These are phyloP conservation scores for Fusarium buxicola DNA, from an alignment of 2,329 filamentous ascomycete genomes.

Conservation along the genomic window DNA sequence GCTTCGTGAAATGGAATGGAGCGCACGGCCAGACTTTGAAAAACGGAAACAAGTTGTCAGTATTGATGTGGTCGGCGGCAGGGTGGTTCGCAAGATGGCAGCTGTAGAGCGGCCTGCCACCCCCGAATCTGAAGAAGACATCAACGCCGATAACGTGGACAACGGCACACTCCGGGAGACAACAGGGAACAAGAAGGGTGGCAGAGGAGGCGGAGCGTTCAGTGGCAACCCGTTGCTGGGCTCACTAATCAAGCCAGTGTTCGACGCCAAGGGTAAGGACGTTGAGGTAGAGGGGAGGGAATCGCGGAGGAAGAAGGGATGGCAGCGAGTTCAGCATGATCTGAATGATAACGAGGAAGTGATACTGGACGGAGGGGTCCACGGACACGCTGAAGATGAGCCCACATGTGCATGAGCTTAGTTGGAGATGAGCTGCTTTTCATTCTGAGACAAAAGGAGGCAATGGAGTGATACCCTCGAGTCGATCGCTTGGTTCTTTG, in stretches of 20 bases:
- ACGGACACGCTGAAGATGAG: constrained; percentile 56
- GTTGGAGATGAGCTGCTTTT: not conserved
- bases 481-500: not conserved
- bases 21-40: constrained; percentile 86
- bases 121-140: constrained; percentile 59
- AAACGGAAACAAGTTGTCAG: constrained; percentile 87
- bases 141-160: constrained; percentile 48
- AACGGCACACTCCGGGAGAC: constrained; percentile 50
- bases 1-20: constrained; percentile 87
- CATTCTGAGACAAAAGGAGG: not conserved
- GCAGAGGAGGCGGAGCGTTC: constrained; percentile 67
- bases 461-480: constrained; percentile 5
- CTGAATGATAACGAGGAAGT: constrained; percentile 68
- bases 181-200: constrained; percentile 48
- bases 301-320: constrained; percentile 58
- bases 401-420: constrained; percentile 51
- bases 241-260: constrained; percentile 73
- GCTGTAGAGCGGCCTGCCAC: constrained; percentile 68
- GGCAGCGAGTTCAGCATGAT: constrained; percentile 72
- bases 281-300: constrained; percentile 53
- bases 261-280: constrained; percentile 65
- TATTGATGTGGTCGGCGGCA: constrained; percentile 83
- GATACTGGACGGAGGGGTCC: constrained; percentile 68
- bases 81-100: constrained; percentile 78
- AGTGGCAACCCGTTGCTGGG: constrained; percentile 76